Evolutionary conservation across 1,139 yeast species (phyloP).

Genomic region (Komagataea norvegica): DNA sequence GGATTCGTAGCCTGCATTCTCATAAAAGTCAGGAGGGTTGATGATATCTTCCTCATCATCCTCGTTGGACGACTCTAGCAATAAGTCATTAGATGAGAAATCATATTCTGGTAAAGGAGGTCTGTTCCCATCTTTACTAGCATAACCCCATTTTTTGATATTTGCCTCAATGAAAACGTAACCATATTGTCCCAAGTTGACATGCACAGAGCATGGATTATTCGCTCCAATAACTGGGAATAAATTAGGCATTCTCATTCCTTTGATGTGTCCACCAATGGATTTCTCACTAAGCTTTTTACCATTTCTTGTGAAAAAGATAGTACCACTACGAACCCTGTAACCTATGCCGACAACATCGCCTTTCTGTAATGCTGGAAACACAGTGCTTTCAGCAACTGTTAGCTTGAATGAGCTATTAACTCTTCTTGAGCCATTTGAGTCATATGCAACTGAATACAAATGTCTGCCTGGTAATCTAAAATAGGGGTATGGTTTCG

Average conservation of each 20-base stretch:
- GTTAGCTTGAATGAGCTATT: conserved; percentile 73
- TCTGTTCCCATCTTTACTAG: conserved; percentile 62
- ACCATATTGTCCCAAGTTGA: conserved; percentile 87
- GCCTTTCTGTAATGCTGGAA: conserved; percentile 76
- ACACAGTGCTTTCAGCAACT: conserved; percentile 41
- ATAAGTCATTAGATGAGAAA: conserved; percentile 38
- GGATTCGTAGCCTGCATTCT: conserved; percentile 26
- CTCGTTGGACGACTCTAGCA: conserved; percentile 34
- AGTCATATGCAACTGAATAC: conserved; percentile 82
- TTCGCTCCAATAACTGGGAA: conserved; percentile 89
- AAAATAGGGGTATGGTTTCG: conserved; percentile 87
- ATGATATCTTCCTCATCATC: conserved; percentile 30
- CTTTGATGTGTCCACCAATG: conserved; percentile 72
- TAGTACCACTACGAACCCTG: conserved; percentile 70
- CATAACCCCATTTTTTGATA: conserved; percentile 83
- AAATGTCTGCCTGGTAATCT: conserved; percentile 72
- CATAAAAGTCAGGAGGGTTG: conserved; percentile 26
- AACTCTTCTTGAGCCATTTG: conserved; percentile 74
- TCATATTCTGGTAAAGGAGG: conserved; percentile 74
- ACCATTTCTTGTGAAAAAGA: conserved; percentile 89
- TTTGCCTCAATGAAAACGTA: conserved; percentile 95
- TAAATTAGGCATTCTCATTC: conserved; percentile 72
- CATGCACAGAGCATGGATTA: conserved; percentile 69
- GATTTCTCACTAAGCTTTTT: conserved; percentile 67
- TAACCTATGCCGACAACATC: conserved; percentile 94